phyloP scores from a whole-genome alignment of 495 filamentous ascomycete species.

The Neurospora sp. region DNA sequence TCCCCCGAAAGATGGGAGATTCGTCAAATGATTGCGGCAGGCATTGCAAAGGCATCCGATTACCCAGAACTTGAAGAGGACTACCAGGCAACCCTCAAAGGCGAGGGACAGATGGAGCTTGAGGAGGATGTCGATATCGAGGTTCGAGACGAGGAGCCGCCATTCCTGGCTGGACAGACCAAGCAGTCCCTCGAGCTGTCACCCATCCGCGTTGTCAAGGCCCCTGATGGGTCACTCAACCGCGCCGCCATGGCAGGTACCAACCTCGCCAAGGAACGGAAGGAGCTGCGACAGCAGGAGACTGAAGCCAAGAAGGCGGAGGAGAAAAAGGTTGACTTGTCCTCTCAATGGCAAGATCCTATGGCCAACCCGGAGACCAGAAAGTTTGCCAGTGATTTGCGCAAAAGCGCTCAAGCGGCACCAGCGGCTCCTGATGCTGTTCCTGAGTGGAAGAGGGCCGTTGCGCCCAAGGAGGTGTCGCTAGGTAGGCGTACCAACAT shows the following conservation, averaged over 20 bases:
- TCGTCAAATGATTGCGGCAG: slow-evolving; percentile 88
- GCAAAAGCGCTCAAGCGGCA: slow-evolving; percentile 39
- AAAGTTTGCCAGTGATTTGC: slow-evolving; percentile 79
- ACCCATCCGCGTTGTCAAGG: slow-evolving; percentile 92
- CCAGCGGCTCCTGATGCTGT: slow-evolving; percentile 47
- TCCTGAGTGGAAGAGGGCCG: slow-evolving; percentile 87
- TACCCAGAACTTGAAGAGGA: slow-evolving; percentile 95
- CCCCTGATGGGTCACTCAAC: slow-evolving; percentile 91
- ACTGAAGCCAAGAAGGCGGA: slow-evolving; percentile 73
- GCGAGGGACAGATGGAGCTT: slow-evolving; percentile 81
- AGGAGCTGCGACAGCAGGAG: slow-evolving; percentile 83
- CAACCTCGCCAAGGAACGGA: slow-evolving; percentile 77
- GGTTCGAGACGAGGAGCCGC: slow-evolving; percentile 89
- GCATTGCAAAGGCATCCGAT: slow-evolving; percentile 78
- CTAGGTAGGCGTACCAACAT: slow-evolving; percentile 81
- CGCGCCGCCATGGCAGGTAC: slow-evolving; percentile 91
- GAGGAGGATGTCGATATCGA: slow-evolving; percentile 98
- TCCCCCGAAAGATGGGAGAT: slow-evolving; percentile 98
- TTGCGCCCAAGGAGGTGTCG: slow-evolving; percentile 70
- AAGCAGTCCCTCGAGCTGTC: slow-evolving; percentile 91
- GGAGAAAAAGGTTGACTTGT: slow-evolving; percentile 71
- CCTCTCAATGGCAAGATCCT: slow-evolving; percentile 91
- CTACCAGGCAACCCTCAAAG: slow-evolving; percentile 76
- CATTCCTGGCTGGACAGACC: slow-evolving; percentile 91
- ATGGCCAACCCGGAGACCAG: slow-evolving; percentile 78